Evolutionary conservation across 2,329 filamentous ascomycete genomes (phyloP).

Genomic region (Colletotrichum limetticola): DNA sequence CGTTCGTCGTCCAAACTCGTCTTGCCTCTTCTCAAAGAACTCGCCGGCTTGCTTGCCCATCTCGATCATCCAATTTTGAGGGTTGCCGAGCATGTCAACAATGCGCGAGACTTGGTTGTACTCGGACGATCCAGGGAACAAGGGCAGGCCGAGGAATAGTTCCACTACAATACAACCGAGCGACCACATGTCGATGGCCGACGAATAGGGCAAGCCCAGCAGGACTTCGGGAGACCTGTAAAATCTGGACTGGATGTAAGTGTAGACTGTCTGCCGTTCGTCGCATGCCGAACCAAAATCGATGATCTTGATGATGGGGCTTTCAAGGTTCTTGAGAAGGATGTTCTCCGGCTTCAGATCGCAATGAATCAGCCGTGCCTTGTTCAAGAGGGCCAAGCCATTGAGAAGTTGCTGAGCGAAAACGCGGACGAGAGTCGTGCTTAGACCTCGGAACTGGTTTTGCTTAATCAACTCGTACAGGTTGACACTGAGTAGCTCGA

Average conservation of each 20-base stretch:
- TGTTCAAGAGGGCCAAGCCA: conserved; percentile 90
- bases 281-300: conserved; percentile 99
- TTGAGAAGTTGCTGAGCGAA: conserved; percentile 98
- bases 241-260: conserved; percentile 98
- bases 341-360: conserved; percentile 99
- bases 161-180: conserved; percentile 98
- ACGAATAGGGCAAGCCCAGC: conserved; percentile 95
- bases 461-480: conserved; percentile 99
- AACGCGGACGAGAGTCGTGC: conserved; percentile 95
- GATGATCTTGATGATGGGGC: conserved; percentile 99
- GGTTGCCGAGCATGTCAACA: conserved; percentile 96
- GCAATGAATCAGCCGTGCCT: conserved; percentile 96
- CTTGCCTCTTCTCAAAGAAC: conserved; percentile 92
- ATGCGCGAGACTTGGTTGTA: conserved; percentile 99
- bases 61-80: conserved; percentile 98
- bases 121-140: conserved; percentile 97
- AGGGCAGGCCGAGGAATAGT: conserved; percentile 90
- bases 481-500: conserved; percentile 96
- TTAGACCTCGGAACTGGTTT: conserved; percentile 97
- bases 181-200: conserved; percentile 99
- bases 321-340: conserved; percentile 95
- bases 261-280: conserved; percentile 98
- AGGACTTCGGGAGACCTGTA: conserved; percentile 97
- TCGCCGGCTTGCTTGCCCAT: conserved; percentile 98
- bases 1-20: conserved; percentile 91